These are phyloP conservation scores for Pichia kluyveri DNA, from an alignment of 805 yeast species.

Conservation along the genomic window DNA sequence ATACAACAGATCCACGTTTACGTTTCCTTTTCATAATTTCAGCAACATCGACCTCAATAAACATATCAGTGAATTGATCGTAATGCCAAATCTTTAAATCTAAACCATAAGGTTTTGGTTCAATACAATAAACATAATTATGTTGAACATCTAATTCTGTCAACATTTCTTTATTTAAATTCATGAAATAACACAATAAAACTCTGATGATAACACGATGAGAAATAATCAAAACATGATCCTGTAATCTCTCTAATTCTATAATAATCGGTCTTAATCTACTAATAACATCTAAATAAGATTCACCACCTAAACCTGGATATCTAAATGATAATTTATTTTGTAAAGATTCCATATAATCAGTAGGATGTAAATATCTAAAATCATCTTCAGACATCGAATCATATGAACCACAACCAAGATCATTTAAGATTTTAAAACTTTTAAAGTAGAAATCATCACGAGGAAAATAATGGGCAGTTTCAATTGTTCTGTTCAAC, in stretches of 20 bases:
- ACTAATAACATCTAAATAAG: constrained; percentile 28
- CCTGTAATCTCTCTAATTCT: constrained; percentile 27
- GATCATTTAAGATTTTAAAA: constrained; percentile 27
- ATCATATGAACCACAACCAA: constrained; percentile 28
- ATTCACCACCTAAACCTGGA: constrained; percentile 32
- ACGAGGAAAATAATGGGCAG: constrained; percentile 24
- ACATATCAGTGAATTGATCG: constrained; percentile 27
- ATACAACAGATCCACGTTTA: constrained; percentile 20
- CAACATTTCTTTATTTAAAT: constrained; percentile 27
- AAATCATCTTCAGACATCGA: constrained; percentile 25
- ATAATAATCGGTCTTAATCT: constrained; percentile 28
- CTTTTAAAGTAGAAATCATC: constrained; percentile 24
- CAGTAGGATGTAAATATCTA: constrained; percentile 17
- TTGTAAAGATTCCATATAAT: constrained; percentile 21
- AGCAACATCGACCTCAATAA: constrained; percentile 30
- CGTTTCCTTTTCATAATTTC: constrained; percentile 27
- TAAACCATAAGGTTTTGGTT: constrained; percentile 31
- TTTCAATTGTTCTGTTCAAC: constrained; percentile 24
- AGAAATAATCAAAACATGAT: constrained; percentile 27
- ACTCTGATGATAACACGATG: constrained; percentile 29
- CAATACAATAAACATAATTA: constrained; percentile 28
- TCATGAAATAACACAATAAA: constrained; percentile 29
- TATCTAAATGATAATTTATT: constrained; percentile 26
- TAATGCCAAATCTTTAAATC: constrained; percentile 30
- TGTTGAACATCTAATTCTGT: constrained; percentile 31